Evolutionary conservation across 106 monocot species (phyloP).

Genomic region (Agapanthus africanus): DNA sequence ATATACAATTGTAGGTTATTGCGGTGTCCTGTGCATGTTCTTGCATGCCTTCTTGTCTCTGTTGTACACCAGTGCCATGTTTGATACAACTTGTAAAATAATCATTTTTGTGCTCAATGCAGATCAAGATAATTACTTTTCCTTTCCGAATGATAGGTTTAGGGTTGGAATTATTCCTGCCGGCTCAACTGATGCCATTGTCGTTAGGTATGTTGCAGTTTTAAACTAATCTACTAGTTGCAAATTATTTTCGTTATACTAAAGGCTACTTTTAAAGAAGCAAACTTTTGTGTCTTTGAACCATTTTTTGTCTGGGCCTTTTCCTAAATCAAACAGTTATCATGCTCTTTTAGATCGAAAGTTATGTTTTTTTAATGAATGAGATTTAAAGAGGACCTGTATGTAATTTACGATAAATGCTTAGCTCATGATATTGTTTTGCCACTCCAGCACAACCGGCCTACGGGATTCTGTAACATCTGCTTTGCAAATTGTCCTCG

Average conservation of each 20-base stretch:
- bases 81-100: background rate
- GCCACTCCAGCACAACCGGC: conserved; percentile 69
- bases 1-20: conserved; percentile 12
- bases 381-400: background rate
- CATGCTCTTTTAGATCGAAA: background rate
- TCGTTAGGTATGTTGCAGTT: conserved; percentile 48
- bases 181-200: conserved; percentile 93
- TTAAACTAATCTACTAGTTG: background rate
- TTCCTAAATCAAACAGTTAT: background rate
- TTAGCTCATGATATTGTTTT: background rate
- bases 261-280: background rate
- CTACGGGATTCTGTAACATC: conserved; percentile 82
- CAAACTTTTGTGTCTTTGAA: background rate
- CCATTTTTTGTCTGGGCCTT: background rate
- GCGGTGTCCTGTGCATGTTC: background rate
- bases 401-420: background rate
- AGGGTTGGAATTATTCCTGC: conserved; percentile 91
- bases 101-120: conserved; percentile 12
- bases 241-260: background rate
- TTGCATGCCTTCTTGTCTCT: background rate
- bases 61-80: background rate
- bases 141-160: conserved; percentile 79
- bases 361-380: background rate
- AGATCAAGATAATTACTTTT: conserved; percentile 41
- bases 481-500: conserved; percentile 78